Percentiles rank a stretch among this genome's conserved stretches.
Conservation (phyloP, 805 yeast genomes). For the Ogataea populi-albae region DNA sequence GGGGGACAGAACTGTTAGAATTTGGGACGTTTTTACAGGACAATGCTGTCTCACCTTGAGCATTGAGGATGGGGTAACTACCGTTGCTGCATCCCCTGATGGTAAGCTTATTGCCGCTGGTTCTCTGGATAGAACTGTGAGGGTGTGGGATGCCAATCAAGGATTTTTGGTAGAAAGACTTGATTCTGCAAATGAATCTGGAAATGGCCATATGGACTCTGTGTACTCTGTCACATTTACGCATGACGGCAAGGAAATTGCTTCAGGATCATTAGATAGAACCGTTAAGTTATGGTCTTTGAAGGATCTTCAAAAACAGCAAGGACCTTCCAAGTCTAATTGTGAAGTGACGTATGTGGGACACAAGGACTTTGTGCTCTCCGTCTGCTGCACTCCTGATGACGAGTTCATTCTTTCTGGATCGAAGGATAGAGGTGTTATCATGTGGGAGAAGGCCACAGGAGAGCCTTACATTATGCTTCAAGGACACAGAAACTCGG, state of each 20-base stretch:
- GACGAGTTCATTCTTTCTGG: constrained; percentile 90
- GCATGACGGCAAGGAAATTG: constrained; percentile 85
- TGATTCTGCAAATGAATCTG: constrained; percentile 82
- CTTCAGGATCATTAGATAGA: constrained; percentile 92
- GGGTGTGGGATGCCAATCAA: constrained; percentile 94
- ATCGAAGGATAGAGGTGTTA: constrained; percentile 94
- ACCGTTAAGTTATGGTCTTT: constrained; percentile 95
- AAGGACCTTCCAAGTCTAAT: constrained; percentile 46
- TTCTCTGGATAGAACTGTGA: constrained; percentile 87
- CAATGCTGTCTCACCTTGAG: constrained; percentile 84
- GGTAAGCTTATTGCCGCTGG: constrained; percentile 96
- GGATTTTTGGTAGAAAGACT: constrained; percentile 90
- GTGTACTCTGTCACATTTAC: constrained; percentile 94
- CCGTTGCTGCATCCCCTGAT: constrained; percentile 95
- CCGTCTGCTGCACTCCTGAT: constrained; percentile 92
- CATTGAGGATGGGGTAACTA: constrained; percentile 97
- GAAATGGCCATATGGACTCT: constrained; percentile 94
- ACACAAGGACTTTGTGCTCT: constrained; percentile 91
- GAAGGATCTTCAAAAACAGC: constrained; percentile 51
- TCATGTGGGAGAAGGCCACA: constrained; percentile 90
- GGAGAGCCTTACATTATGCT: constrained; percentile 93
- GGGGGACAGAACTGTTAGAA: constrained; percentile 93
- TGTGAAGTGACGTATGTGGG: constrained; percentile 94
- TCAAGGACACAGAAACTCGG: constrained; percentile 96
- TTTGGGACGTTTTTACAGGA: constrained; percentile 92